Evolutionary conservation across 805 yeast genomes (phyloP).

Genomic region (Schwanniomyces pseudopolymorphus): DNA sequence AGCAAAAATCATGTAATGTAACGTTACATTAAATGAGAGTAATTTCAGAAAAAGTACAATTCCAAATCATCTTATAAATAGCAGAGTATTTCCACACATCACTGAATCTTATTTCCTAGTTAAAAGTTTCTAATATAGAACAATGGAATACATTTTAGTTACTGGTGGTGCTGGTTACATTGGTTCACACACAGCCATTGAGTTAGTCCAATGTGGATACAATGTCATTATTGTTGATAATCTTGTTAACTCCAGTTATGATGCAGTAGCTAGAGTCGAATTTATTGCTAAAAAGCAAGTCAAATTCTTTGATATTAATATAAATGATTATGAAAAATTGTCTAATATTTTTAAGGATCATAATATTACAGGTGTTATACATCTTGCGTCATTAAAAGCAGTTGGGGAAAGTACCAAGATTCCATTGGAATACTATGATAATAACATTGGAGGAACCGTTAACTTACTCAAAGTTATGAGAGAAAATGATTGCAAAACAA

Average conservation of each 20-base stretch:
- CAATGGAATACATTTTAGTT: constrained; percentile 50
- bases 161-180: constrained; percentile 90
- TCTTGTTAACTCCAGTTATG: constrained; percentile 63
- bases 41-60: background rate
- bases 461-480: constrained; percentile 55
- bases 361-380: constrained; percentile 61
- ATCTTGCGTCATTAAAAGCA: constrained; percentile 82
- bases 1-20: constrained; percentile 1
- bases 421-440: constrained; percentile 67
- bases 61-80: background rate
- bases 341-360: constrained; percentile 47
- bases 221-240: constrained; percentile 75
- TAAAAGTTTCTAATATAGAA: background rate
- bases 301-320: constrained; percentile 58
- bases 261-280: constrained; percentile 64
- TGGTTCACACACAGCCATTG: constrained; percentile 77
- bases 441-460: constrained; percentile 67
- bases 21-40: constrained; percentile 7
- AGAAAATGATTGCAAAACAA: constrained; percentile 42
- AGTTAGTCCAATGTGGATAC: constrained; percentile 58
- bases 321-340: constrained; percentile 50
- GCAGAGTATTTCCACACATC: background rate
- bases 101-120: background rate
- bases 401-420: constrained; percentile 74
- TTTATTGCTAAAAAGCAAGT: constrained; percentile 48